Percentiles rank a stretch among this genome's conserved stretches.
phyloP scores from a whole-genome alignment of 148 eudicot species.

The Chenopodium quinoa region DNA sequence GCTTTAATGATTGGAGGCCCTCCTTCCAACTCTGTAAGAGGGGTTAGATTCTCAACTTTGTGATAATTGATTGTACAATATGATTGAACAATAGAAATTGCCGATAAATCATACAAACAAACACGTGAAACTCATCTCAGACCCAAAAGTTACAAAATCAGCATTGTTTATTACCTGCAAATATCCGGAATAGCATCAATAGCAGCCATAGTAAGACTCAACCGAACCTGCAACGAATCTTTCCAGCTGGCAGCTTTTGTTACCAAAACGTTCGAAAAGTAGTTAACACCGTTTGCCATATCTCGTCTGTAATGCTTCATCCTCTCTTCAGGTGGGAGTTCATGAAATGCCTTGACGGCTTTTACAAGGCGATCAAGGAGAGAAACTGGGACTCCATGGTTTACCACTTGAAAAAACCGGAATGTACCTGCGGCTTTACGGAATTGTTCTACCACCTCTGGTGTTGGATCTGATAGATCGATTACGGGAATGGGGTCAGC shows the following conservation, averaged over 20 bases:
- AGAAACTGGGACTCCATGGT: constrained; percentile 18
- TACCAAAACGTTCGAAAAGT: constrained; percentile 41
- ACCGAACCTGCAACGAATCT: constrained; percentile 49
- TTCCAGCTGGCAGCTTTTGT: constrained; percentile 89
- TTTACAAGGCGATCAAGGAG: constrained; percentile 13
- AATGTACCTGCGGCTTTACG: constrained; percentile 11
- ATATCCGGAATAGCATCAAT: constrained; percentile 34
- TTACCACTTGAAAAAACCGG: constrained; percentile 26
- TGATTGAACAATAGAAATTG: too few species aligned
- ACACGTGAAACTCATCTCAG: too few species aligned
- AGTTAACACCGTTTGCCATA: constrained; percentile 26
- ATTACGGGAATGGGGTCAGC: constrained; percentile 21
- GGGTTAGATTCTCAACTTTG: too few species aligned
- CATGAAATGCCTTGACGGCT: constrained; percentile 16
- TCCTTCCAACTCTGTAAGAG: too few species aligned
- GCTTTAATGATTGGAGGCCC: too few species aligned
- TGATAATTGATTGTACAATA: too few species aligned
- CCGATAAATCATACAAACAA: too few species aligned
- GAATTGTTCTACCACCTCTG: constrained; percentile 1
- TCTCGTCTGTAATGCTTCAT: constrained; percentile 9
- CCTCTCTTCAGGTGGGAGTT: constrained; percentile 18
- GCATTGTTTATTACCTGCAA: constrained; percentile 20
- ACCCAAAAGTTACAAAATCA: too few species aligned
- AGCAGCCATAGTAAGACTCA: constrained; percentile 33
- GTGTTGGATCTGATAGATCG: background rate